Conservation (phyloP, 1,284 basidiomycete species). For the Ustilago trichophora region DNA sequence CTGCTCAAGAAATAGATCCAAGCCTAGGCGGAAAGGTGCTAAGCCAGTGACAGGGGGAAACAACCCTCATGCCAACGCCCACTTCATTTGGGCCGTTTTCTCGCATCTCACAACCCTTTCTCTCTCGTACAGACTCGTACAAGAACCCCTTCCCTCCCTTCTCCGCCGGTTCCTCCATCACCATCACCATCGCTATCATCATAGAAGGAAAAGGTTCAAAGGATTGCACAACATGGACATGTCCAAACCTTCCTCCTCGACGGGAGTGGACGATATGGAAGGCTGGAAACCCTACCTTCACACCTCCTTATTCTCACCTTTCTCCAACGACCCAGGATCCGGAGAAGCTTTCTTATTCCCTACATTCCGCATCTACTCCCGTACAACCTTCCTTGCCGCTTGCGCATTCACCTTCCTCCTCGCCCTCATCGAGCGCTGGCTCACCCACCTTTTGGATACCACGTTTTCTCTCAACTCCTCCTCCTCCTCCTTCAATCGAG, state of each 20-base stretch:
- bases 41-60: no score
- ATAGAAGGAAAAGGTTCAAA: no score
- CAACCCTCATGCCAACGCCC: no score
- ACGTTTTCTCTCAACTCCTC: background rate
- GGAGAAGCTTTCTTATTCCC: constrained; percentile 37
- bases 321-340: background rate
- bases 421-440: constrained; percentile 13
- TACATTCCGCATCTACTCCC: constrained; percentile 23
- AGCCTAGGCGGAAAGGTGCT: no score
- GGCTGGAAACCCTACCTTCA: constrained; percentile 41
- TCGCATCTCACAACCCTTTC: no score
- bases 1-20: no score
- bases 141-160: no score
- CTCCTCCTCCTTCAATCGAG: background rate
- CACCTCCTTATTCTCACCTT: constrained; percentile 22
- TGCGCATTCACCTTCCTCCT: constrained; percentile 11
- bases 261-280: constrained; percentile 5
- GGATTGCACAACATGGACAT: constrained; percentile 19
- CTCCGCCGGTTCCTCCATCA: no score
- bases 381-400: constrained; percentile 10
- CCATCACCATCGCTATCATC: no score
- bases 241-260: background rate
- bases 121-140: no score
- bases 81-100: no score
- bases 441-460: constrained; percentile 2